Conservation (phyloP, 2,329 filamentous ascomycete genomes). For the Penicillium hesseltinei region DNA sequence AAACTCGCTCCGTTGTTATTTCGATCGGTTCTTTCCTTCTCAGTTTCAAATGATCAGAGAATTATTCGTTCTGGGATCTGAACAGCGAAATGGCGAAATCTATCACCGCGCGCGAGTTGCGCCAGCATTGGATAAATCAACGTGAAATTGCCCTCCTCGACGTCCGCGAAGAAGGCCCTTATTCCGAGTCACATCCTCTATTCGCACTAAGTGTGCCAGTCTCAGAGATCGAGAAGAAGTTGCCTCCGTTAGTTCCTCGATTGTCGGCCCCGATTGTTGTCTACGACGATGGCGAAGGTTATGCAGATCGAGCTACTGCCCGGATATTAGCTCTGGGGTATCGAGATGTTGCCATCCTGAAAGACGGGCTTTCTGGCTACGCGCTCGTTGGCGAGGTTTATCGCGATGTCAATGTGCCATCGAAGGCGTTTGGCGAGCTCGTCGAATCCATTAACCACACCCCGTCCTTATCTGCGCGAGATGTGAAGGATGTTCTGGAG, state of each 20-base stretch:
- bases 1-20: not conserved
- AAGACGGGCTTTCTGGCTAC: conserved; percentile 29
- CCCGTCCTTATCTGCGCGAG: conserved; percentile 27
- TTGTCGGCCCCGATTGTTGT: conserved; percentile 27
- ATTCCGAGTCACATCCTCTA: conserved; percentile 28
- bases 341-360: conserved; percentile 23
- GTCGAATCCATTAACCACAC: conserved; percentile 33
- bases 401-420: conserved; percentile 33
- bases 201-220: conserved; percentile 31
- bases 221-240: conserved; percentile 28
- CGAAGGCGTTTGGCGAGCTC: conserved; percentile 34
- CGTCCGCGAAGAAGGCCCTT: conserved; percentile 35
- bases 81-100: conserved; percentile 19
- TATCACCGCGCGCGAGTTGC: conserved; percentile 23
- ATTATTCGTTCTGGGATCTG: rapidly evolving
- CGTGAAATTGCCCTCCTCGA: conserved; percentile 31
- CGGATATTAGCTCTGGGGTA: conserved; percentile 28
- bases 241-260: conserved; percentile 29
- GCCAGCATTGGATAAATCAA: conserved; percentile 24
- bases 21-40: not conserved
- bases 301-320: conserved; percentile 22
- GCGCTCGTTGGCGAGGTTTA: conserved; percentile 28
- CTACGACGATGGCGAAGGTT: conserved; percentile 32
- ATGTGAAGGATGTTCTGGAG: conserved; percentile 28
- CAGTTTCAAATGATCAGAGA: not conserved